Conservation (phyloP, 2,329 filamentous ascomycete genomes). For the Dactylellina drechsleri region DNA sequence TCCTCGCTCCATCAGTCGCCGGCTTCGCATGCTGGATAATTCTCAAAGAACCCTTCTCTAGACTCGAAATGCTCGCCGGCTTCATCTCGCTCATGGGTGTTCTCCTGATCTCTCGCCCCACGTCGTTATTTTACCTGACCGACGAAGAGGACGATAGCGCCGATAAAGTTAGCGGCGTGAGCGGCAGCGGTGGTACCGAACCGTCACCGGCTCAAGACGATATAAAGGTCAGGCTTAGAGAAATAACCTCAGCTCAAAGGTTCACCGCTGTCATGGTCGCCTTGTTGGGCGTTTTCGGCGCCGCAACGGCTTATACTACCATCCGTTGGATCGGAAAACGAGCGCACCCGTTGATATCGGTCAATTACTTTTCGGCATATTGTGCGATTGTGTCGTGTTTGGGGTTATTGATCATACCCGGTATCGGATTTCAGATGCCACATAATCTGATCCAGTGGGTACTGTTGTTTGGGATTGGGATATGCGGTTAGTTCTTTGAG, state of each 20-base stretch:
- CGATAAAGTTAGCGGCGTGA: slow-evolving; percentile 50
- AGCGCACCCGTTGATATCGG: slow-evolving; percentile 82
- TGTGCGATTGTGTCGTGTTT: slow-evolving; percentile 74
- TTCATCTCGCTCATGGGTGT: slow-evolving; percentile 81
- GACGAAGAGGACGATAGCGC: slow-evolving; percentile 14
- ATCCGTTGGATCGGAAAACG: slow-evolving; percentile 83
- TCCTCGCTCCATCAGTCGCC: slow-evolving; percentile 80
- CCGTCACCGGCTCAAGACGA: slow-evolving; percentile 57
- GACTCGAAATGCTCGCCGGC: slow-evolving; percentile 78
- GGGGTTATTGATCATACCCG: slow-evolving; percentile 69
- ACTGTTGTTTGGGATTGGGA: slow-evolving; percentile 74
- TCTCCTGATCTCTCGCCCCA: slow-evolving; percentile 81
- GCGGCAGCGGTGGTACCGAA: slow-evolving; percentile 56
- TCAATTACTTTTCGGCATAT: slow-evolving; percentile 82
- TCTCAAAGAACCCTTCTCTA: slow-evolving; percentile 79
- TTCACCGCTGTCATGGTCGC: slow-evolving; percentile 76
- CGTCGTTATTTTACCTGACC: slow-evolving; percentile 66
- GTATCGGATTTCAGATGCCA: slow-evolving; percentile 70
- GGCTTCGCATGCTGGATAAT: slow-evolving; percentile 82
- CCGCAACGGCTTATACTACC: slow-evolving; percentile 76
- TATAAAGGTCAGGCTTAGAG: slow-evolving; percentile 49
- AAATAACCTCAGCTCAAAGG: slow-evolving; percentile 71
- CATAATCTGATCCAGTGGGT: slow-evolving; percentile 70
- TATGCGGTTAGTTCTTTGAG: slow-evolving; percentile 67
- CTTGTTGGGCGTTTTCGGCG: slow-evolving; percentile 79